phyloP scores from a whole-genome alignment of 139 green algal genomes.

The Astrephomene gubernaculifera region DNA sequence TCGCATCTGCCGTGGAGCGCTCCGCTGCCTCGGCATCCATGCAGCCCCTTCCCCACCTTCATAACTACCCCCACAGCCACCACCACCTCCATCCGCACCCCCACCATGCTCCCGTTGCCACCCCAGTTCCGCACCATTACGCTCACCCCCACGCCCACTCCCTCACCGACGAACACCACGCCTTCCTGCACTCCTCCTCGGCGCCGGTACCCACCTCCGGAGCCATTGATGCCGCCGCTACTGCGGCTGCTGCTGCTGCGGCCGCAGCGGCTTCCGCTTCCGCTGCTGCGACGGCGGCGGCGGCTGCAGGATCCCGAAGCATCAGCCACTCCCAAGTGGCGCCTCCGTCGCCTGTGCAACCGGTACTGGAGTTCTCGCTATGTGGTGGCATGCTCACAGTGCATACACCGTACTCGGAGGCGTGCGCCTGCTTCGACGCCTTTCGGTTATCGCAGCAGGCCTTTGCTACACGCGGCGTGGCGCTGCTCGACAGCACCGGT shows the following conservation, averaged over 20 bases:
- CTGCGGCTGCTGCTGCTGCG: not conserved
- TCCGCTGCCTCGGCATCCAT: too few species aligned
- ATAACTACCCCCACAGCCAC: not conserved
- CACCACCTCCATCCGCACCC: constrained; percentile 7
- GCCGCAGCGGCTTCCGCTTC: not conserved
- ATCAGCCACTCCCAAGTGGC: too few species aligned
- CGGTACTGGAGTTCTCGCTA: constrained; percentile 79
- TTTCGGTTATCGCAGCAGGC: not conserved
- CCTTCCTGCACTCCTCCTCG: not conserved
- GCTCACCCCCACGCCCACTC: not conserved
- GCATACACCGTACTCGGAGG: constrained; percentile 55
- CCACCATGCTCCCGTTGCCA: too few species aligned
- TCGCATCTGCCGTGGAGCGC: too few species aligned
- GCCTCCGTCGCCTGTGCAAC: too few species aligned
- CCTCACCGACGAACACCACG: not conserved
- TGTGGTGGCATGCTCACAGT: constrained; percentile 64
- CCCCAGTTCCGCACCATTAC: not conserved
- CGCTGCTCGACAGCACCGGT: constrained; percentile 31
- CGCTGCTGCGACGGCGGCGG: not conserved
- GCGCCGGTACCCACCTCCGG: not conserved
- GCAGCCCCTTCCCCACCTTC: not conserved
- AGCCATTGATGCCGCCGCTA: not conserved
- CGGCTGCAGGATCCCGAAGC: not conserved
- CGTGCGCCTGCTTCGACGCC: constrained; percentile 60
- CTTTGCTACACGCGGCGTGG: constrained; percentile 5